These are phyloP conservation scores for Ballota nigra DNA, from an alignment of 257 asterid species.

Conservation along the genomic window DNA sequence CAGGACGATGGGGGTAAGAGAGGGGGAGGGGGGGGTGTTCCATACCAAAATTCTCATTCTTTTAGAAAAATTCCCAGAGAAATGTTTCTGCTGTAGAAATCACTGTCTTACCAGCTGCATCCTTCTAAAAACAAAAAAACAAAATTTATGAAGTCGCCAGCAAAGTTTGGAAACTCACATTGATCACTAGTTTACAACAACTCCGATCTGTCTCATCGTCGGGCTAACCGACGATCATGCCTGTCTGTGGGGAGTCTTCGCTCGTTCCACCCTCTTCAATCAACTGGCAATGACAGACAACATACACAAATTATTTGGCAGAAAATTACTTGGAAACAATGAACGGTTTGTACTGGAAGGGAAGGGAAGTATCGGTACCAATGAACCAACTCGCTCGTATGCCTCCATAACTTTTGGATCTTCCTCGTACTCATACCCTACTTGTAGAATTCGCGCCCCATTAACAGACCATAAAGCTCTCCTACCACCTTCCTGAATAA, in stretches of 20 bases:
- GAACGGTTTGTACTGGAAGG: background rate
- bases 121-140: background rate
- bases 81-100: background rate
- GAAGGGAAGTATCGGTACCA: conserved; percentile 45
- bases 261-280: conserved; percentile 55
- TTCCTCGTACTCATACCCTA: conserved; percentile 83
- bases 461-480: conserved; percentile 95
- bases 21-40: background rate
- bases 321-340: background rate
- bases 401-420: conserved; percentile 88
- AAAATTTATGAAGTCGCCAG: background rate
- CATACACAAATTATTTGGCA: conserved; percentile 5
- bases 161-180: background rate
- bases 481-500: conserved; percentile 78
- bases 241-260: conserved; percentile 31
- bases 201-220: background rate
- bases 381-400: conserved; percentile 82
- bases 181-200: background rate
- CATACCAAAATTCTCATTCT: background rate
- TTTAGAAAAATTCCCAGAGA: background rate
- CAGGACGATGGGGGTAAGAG: no score
- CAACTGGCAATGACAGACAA: conserved; percentile 42
- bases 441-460: conserved; percentile 87
- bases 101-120: background rate
- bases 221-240: conserved; percentile 2